Percentiles rank a stretch among this genome's conserved stretches.
phyloP scores from a whole-genome alignment of 306 rosid species.

The Prunus davidiana region DNA sequence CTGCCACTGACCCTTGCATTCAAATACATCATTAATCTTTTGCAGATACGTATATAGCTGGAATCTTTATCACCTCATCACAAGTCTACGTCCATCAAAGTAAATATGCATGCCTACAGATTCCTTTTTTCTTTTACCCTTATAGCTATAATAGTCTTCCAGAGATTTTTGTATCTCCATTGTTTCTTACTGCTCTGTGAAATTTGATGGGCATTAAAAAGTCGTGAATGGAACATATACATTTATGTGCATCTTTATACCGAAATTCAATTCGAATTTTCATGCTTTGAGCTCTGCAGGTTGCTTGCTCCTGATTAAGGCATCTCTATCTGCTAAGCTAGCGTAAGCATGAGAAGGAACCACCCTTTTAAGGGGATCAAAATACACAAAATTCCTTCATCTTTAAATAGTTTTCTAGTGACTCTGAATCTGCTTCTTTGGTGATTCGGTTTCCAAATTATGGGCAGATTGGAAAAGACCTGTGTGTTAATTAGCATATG shows the following conservation, averaged over 20 bases:
- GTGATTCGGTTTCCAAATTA: slow-evolving; percentile 12
- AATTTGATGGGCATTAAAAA: background rate
- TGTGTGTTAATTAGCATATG: background rate
- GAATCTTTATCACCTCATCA: slow-evolving; percentile 34
- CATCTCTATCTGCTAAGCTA: background rate
- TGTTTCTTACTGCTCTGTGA: background rate
- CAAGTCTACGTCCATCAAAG: slow-evolving; percentile 4
- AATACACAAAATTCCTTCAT: no score
- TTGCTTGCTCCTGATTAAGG: slow-evolving; percentile 1
- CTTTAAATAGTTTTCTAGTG: background rate
- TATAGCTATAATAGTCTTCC: background rate
- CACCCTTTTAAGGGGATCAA: slow-evolving; percentile 1
- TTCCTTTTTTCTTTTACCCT: slow-evolving; percentile 14
- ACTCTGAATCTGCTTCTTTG: slow-evolving; percentile 14
- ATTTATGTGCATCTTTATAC: background rate
- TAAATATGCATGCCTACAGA: background rate
- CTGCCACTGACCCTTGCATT: slow-evolving; percentile 24
- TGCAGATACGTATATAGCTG: background rate
- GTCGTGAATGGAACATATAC: background rate
- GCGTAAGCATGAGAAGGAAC: slow-evolving; percentile 1
- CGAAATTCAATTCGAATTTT: background rate
- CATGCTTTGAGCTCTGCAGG: background rate
- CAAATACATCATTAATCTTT: background rate
- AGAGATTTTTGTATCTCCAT: background rate
- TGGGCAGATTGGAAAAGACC: background rate